Base-by-base conservation (phyloP, 768 basidiomycete genomes). In the Collybiopsis luxurians region DNA sequence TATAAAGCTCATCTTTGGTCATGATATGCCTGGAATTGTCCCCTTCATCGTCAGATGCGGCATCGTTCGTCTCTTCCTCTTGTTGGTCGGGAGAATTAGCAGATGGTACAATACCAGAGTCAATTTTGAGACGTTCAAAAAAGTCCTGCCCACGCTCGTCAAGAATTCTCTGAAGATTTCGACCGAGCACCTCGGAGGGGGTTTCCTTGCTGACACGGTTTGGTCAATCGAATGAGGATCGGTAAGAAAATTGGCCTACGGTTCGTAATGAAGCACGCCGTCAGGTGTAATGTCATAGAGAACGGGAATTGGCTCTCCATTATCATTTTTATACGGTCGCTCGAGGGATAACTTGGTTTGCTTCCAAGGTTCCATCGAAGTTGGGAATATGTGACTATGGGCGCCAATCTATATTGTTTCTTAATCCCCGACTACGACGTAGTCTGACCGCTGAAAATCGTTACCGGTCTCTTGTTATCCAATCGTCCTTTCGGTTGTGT, bases 261-360 rank as follows among this genome's bases (percentile, higher is more conserved):
- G 79, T 73, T 92, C 88, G 58, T 85, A 85, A 46, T 88, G 72
- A 52, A 82, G 80, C 59, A 84, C 78, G 38, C 90, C 89, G 42
- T 90, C 85, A 24, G 80, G 75, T 6, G 80, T 78, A 54, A 94
- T 89, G 64, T 94, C 90, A 26, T 79, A 71, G 27, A 93, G 71
- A 4, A 76, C 73, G 24, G 82, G 86, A 27, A 92, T 81, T 9
- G 65, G 76, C 44, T 80, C 73, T 7, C 88, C 90, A 36, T 79
- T 70, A 61, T 93, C 90, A 64, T 91, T 87, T 68, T 87, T 91
- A 74, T 92, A 92, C 0, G 89, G 90, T 38, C 84, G 76, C 66
- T 94, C 91, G 30, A 94, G 77, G 1, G 89, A 86, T 10, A 92
- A 72, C 58, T 72, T 85, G 36, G 86, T 73, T 60, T 78, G 78